Conservation (phyloP, 192 early-diverging fungal genomes). For the Paraglomus brasilianum region DNA sequence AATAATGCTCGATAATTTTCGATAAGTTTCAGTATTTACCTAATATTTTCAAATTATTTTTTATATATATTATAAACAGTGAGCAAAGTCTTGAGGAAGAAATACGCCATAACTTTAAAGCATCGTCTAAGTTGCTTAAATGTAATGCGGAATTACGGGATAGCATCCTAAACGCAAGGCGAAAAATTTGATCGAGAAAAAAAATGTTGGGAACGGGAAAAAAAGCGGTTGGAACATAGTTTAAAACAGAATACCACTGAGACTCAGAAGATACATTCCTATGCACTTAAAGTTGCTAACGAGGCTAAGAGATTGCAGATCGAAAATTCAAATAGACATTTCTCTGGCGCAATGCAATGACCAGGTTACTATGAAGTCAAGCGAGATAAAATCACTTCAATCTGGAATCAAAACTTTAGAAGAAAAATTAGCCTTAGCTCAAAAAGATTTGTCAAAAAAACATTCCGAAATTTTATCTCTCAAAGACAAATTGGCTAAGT, state of each 20-base stretch:
- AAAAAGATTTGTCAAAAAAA: slow-evolving; percentile 26
- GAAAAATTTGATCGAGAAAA: background rate
- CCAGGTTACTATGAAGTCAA: background rate
- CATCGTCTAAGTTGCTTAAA: background rate
- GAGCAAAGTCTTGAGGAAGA: background rate
- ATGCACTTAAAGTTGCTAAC: background rate
- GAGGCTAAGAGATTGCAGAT: slow-evolving; percentile 5
- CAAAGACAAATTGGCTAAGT: background rate
- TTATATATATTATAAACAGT: no score
- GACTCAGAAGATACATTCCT: slow-evolving; percentile 1
- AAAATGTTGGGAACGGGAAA: slow-evolving; percentile 1
- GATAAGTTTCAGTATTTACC: no score
- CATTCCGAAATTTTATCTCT: slow-evolving; percentile 3
- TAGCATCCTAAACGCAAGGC: background rate
- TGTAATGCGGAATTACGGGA: background rate
- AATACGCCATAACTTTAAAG: background rate
- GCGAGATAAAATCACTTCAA: slow-evolving; percentile 25
- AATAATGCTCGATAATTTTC: no score
- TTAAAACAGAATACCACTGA: background rate
- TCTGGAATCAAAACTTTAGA: slow-evolving; percentile 22
- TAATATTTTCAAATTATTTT: no score
- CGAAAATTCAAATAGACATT: slow-evolving; percentile 5
- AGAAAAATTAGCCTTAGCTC: slow-evolving; percentile 18
- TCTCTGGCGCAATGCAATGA: slow-evolving; percentile 18
- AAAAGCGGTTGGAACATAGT: background rate